Conservation (phyloP, 2,329 filamentous ascomycete species). For the Sporothrix phasma region DNA sequence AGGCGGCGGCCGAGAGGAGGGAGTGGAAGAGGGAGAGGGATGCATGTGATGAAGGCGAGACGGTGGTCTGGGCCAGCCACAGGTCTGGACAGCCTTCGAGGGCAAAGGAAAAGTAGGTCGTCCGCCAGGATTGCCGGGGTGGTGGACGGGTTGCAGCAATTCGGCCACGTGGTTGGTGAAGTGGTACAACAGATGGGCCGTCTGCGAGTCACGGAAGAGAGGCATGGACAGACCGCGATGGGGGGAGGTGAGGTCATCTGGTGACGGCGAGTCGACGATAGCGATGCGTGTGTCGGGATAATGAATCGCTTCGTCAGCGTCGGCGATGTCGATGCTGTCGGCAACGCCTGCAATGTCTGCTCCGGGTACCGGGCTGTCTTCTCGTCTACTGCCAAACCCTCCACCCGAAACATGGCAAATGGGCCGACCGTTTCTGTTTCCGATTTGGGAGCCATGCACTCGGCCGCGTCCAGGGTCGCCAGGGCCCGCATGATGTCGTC, state of each 20-base stretch:
- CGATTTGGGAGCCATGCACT: background rate
- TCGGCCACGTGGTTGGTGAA: constrained; percentile 8
- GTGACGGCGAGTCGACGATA: background rate
- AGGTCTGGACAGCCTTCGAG: background rate
- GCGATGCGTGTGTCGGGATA: background rate
- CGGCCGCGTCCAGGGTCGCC: background rate
- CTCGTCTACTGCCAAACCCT: background rate
- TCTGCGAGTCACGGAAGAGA: background rate
- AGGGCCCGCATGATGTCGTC: background rate
- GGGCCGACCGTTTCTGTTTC: background rate
- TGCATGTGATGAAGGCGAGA: background rate
- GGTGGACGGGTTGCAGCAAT: constrained; percentile 12
- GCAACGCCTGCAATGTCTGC: background rate
- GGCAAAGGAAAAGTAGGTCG: constrained; percentile 1
- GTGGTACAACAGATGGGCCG: constrained; percentile 12
- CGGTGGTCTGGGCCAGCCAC: background rate
- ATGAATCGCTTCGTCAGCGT: too few species aligned
- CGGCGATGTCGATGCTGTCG: background rate
- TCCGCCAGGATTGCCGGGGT: constrained; percentile 13
- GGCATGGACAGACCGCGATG: background rate
- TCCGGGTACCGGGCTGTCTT: background rate
- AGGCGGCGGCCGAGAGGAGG: constrained; percentile 9
- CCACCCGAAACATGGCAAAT: background rate
- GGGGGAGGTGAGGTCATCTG: too few species aligned
- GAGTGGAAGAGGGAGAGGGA: constrained; percentile 3